A percentile compares a stretch with the other conserved stretches of the same genome.
phyloP scores from a whole-genome alignment of 257 asterid genomes.

The Petrea volubilis region DNA sequence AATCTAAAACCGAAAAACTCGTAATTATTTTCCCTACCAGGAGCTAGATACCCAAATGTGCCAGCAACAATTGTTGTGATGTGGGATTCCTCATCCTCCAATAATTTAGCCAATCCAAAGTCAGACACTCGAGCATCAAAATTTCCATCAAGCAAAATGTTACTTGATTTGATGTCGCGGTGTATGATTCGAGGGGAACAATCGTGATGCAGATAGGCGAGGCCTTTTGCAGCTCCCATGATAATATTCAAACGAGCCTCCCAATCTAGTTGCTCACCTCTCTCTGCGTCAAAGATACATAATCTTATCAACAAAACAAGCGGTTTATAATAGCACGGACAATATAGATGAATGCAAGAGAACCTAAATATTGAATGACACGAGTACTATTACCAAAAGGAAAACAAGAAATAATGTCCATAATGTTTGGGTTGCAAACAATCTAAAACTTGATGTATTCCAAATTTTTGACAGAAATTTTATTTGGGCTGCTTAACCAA shows the following conservation, averaged over 20 bases:
- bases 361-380: constrained; percentile 1
- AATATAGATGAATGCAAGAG: constrained; percentile 1
- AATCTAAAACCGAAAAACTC: constrained; percentile 10
- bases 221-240: constrained; percentile 93
- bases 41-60: constrained; percentile 95
- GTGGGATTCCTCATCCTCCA: constrained; percentile 95
- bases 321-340: not conserved
- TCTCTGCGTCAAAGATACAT: constrained; percentile 44
- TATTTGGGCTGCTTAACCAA: not conserved
- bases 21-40: constrained; percentile 51
- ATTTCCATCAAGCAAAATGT: constrained; percentile 86
- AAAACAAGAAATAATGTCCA: not conserved
- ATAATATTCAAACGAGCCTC: constrained; percentile 81
- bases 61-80: constrained; percentile 98
- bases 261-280: constrained; percentile 88
- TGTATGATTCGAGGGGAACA: constrained; percentile 94
- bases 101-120: constrained; percentile 90
- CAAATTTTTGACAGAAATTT: not conserved
- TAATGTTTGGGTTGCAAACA: not conserved
- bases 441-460: not conserved
- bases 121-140: constrained; percentile 94
- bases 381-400: not conserved
- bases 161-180: constrained; percentile 94
- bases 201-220: constrained; percentile 93
- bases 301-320: constrained; percentile 15